phyloP scores from a whole-genome alignment of 2,329 filamentous ascomycete genomes.

The Microsporum ferrugineum region DNA sequence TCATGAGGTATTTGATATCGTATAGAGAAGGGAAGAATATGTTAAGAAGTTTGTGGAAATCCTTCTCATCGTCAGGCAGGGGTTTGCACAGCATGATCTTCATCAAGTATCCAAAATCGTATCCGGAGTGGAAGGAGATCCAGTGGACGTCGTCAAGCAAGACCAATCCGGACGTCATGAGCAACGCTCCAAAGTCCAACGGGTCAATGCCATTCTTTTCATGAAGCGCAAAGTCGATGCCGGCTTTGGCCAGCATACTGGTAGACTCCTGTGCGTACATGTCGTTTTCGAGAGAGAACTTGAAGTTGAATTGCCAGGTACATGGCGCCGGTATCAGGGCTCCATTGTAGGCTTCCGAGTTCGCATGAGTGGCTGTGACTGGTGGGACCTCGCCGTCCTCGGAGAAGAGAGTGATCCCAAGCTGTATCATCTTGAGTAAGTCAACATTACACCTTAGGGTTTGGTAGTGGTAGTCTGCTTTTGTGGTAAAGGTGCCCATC shows the following conservation, averaged over 20 bases:
- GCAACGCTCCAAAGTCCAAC: slow-evolving; percentile 71
- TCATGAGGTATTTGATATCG: slow-evolving; percentile 96
- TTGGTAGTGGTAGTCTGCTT: slow-evolving; percentile 98
- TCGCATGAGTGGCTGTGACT: slow-evolving; percentile 48
- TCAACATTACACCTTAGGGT: slow-evolving; percentile 95
- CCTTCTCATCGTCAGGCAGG: slow-evolving; percentile 76
- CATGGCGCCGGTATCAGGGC: slow-evolving; percentile 57
- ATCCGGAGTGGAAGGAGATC: slow-evolving; percentile 96
- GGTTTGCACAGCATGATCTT: slow-evolving; percentile 79
- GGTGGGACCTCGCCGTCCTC: slow-evolving; percentile 79
- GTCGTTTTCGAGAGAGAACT: slow-evolving; percentile 85
- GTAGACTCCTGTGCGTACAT: slow-evolving; percentile 98
- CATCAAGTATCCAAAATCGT: slow-evolving; percentile 94
- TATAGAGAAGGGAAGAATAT: slow-evolving; percentile 89
- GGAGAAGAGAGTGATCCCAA: slow-evolving; percentile 88
- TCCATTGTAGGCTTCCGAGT: slow-evolving; percentile 40
- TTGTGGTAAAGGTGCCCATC: slow-evolving; percentile 87
- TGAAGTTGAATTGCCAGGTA: slow-evolving; percentile 99
- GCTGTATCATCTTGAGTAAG: slow-evolving; percentile 91
- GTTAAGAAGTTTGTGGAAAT: slow-evolving; percentile 80
- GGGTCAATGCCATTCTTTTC: slow-evolving; percentile 85
- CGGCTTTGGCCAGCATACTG: slow-evolving; percentile 75
- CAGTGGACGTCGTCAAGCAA: slow-evolving; percentile 81
- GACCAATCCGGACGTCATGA: slow-evolving; percentile 86
- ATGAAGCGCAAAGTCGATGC: slow-evolving; percentile 80